Base-by-base conservation (phyloP, 768 basidiomycete genomes). In the Ramaria rubella region DNA sequence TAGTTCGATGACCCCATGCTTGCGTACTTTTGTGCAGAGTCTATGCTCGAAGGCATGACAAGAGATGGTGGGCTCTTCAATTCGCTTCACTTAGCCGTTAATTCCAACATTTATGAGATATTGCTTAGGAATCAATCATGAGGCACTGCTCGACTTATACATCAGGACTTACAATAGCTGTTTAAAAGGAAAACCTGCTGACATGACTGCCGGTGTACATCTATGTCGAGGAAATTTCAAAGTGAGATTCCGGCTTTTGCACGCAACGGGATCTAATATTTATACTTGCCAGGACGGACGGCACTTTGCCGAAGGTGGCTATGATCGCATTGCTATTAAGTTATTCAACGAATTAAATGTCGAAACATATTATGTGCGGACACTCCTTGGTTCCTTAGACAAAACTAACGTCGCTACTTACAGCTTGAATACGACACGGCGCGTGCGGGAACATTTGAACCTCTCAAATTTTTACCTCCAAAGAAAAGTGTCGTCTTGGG, bases 381-480 rank as follows among this genome's bases (percentile, higher is more conserved):
- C 57, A 19, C 36, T 17, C 21, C 34, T 31, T 21, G 9, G 42
- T 42, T n/a, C 45, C 24, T 9, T 11, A 19, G 11, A 49, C 23
- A 7, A 40, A 12, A 21, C 52, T 59, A 26, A 36, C 49, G 1
- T 19, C 26, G 4, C n/a, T 29, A 1, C 33, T 49, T 27, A 21
- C 60, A 71, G 82, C 73, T 85, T 36, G 82, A 84, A 68, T 85
- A 82, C 64, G 83, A 86, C 66, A 80, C 77, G n/a, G 77, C 77
- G 59, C 80, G 82, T 48, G 76, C 81, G 1, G 83, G 83, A 71
- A 64, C 64, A 72, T 72, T 73, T 24, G 69, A 69, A 50, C 69
- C 71, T 17, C 55, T 72, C 26, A 64, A 49, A 49, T 42, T 63
- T 27, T 59, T 72, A 5, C 71, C 72, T 1, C 67, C 62, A 42